Conservation (phyloP, 192 early-diverging fungal genomes). For the Backusella parvicylindrica region DNA sequence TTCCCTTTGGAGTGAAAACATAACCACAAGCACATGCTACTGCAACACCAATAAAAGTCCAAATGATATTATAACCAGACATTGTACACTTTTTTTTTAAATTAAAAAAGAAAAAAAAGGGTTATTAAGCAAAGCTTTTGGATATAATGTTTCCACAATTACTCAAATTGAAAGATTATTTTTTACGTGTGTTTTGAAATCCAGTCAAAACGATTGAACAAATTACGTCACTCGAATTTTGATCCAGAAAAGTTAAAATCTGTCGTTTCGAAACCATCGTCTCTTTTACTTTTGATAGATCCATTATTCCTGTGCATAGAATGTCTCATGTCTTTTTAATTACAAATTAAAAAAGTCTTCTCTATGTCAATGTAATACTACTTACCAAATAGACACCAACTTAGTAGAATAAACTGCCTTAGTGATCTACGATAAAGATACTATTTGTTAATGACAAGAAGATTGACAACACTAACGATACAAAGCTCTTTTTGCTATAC, state of each 20-base stretch:
- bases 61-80: slow-evolving; percentile 53
- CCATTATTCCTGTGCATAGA: background rate
- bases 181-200: background rate
- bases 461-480: too few relatives aligned
- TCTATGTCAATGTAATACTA: too few relatives aligned
- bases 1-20: slow-evolving; percentile 49
- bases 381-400: too few relatives aligned
- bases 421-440: too few relatives aligned
- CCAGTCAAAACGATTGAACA: background rate
- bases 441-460: too few relatives aligned
- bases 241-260: background rate
- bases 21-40: slow-evolving; percentile 45
- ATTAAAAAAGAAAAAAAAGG: background rate
- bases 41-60: slow-evolving; percentile 46
- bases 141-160: background rate
- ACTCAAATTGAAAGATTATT: background rate
- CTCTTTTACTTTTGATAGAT: too few relatives aligned
- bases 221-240: background rate
- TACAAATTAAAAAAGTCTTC: too few relatives aligned
- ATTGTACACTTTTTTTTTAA: slow-evolving; percentile 24
- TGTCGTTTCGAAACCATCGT: background rate
- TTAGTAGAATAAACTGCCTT: too few relatives aligned
- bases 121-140: background rate
- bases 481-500: too few relatives aligned
- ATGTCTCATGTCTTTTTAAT: background rate